Percentiles rank a stretch among this genome's conserved stretches.
These are phyloP conservation scores for Colletotrichum theobromicola DNA, from an alignment of 2,329 filamentous ascomycete species.

Conservation along the genomic window DNA sequence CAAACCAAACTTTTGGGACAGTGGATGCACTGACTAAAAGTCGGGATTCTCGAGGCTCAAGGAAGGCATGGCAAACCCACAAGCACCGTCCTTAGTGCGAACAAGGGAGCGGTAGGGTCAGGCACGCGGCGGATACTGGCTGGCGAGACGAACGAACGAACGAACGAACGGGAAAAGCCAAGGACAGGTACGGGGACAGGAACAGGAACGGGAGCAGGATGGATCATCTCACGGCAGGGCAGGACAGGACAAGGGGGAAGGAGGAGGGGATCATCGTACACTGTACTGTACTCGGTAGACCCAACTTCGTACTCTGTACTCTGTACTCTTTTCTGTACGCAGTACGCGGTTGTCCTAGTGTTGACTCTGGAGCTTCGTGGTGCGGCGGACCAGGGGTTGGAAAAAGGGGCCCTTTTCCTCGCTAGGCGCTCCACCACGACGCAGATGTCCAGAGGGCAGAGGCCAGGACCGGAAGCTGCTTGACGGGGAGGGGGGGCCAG, in stretches of 20 bases:
- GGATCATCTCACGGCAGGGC: background rate
- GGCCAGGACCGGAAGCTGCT: background rate
- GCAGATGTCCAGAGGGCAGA: conserved; percentile 3
- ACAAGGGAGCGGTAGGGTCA: background rate
- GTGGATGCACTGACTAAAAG: conserved; percentile 23
- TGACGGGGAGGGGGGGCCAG: background rate
- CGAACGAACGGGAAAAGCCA: background rate
- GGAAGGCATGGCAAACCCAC: conserved; percentile 22
- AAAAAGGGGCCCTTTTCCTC: conserved; percentile 10
- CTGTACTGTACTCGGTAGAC: background rate
- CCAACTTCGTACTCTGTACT: background rate
- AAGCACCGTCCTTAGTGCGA: conserved; percentile 11
- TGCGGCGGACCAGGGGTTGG: conserved; percentile 15
- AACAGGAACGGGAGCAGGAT: background rate
- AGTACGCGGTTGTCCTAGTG: background rate
- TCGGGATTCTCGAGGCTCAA: conserved; percentile 18
- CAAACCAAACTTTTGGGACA: conserved; percentile 19
- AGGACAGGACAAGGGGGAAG: background rate
- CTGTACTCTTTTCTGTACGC: background rate
- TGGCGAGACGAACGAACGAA: background rate
- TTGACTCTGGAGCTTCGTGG: conserved; percentile 15
- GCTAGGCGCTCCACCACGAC: conserved; percentile 15
- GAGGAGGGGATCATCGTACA: background rate
- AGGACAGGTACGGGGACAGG: background rate
- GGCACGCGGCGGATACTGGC: background rate